phyloP scores from a whole-genome alignment of 129 eudicot genomes.

The Pittosporum tobira region DNA sequence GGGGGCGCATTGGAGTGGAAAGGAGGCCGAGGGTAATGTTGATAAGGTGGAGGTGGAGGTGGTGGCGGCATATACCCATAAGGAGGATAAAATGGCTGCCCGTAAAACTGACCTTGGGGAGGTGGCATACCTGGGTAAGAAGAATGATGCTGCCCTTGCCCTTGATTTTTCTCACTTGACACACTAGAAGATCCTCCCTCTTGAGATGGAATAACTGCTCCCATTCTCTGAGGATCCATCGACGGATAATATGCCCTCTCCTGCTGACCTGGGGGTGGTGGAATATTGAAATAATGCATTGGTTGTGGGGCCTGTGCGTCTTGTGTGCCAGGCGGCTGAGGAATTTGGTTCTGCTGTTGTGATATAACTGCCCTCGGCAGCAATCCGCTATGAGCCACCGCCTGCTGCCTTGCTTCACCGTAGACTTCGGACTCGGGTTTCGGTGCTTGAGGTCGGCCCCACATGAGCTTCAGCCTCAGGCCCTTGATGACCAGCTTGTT shows the following conservation, averaged over 20 bases:
- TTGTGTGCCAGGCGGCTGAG: constrained; percentile 56
- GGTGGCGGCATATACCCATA: constrained; percentile 67
- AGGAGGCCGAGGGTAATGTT: constrained; percentile 63
- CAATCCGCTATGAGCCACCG: constrained; percentile 70
- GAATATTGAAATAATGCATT: constrained; percentile 70
- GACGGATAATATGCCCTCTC: constrained; percentile 70
- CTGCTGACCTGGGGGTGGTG: constrained; percentile 62
- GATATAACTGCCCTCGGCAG: constrained; percentile 87
- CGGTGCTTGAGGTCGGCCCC: constrained; percentile 93
- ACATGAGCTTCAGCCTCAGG: constrained; percentile 75
- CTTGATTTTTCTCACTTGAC: constrained; percentile 37
- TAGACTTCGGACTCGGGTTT: constrained; percentile 48
- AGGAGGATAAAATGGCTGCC: constrained; percentile 72
- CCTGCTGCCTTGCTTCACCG: constrained; percentile 63
- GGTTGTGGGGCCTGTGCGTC: constrained; percentile 36
- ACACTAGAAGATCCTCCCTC: constrained; percentile 56
- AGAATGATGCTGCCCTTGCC: constrained; percentile 40
- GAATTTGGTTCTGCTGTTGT: constrained; percentile 70
- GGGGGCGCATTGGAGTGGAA: constrained; percentile 41
- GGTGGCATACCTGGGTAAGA: constrained; percentile 56
- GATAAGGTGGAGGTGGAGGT: constrained; percentile 51
- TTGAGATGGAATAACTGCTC: constrained; percentile 59
- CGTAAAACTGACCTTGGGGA: constrained; percentile 60
- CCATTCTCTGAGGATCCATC: constrained; percentile 82
- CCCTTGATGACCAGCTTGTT: constrained; percentile 80